Base-by-base conservation (phyloP, 2,329 filamentous ascomycete genomes). In the Hypoxylon sp. region DNA sequence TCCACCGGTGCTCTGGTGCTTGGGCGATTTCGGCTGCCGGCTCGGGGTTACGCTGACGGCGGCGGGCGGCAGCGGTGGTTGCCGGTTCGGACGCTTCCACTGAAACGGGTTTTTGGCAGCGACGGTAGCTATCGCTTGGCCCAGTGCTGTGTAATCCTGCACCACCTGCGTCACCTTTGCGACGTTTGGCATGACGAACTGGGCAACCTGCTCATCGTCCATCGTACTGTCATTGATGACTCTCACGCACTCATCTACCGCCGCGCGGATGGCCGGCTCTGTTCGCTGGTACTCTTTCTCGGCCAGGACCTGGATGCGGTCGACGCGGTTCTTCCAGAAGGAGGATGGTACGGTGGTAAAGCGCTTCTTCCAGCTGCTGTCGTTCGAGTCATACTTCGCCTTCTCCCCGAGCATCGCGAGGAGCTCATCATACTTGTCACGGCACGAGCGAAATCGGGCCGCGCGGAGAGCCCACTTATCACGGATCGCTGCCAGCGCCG, bases 271-370 rank as follows among this genome's bases (percentile, higher is more conserved):
- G 9, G 63, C 67, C 3, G 55, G 55, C 33, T 70, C 64, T 2
- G 63, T 26, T n/a, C 46, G 46, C 1, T 24, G n/a, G 28, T 73
- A 76, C 42, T 75, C 70, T 8, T 46, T 63, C 0, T 58, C 8
- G 1, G 70, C 73, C 12, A 74, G 49, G 14, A 61, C 51, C 11
- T 57, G 42, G 2, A 70, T 42, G 11, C 69, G 61, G 8, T 70
- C 64, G 1, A 52, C 16, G 0, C 36, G 28, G n/a, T 11, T 51
- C 62, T 65, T 70, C 70, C 64, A 73, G 18, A 51, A 48, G 2
- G 65, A 65, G 1, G 73, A 68, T 12, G 72, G 71, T 9, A 76
- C 30, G 14, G 58, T 44, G 11, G 52, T 3, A 46, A 75, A 64
- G 0, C 28, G 44, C 1, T 28, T 55, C 49, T 69, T 71, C 65